Evolutionary conservation across 106 monocot species (phyloP), one percentile per base, ranked within the genome.

Genomic region (Narthecium ossifragum): DNA sequence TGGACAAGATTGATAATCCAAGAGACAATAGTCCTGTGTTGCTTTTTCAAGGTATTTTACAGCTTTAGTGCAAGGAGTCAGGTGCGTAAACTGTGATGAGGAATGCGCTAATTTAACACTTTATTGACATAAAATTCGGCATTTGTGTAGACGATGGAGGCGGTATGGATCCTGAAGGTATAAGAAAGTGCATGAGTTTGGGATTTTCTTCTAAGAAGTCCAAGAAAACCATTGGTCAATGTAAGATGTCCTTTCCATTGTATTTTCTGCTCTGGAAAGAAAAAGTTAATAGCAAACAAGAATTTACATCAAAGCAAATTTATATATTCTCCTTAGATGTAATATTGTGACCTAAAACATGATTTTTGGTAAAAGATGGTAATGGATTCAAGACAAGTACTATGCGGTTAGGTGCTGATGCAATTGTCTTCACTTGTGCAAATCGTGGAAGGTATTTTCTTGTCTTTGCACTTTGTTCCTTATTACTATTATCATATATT

Each of bases 331-430:
- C n/a, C n/a, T n/a, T n/a, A n/a, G n/a, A n/a, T n/a, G n/a, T n/a
- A n/a, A n/a, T n/a, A n/a, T n/a, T n/a, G n/a, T n/a, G n/a, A n/a
- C n/a, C n/a, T n/a, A n/a, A n/a, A n/a, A n/a, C n/a, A n/a, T n/a
- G n/a, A n/a, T n/a, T n/a, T n/a, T n/a, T n/a, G n/a, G n/a, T n/a
- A n/a, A 8, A 40, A 80, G 80, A 88, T 79, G 88, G 88, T 40
- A 88, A 88, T 71, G 88, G 88, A 7, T 88, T 88, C 73, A 88
- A 88, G 72, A 88, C 88, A 24, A 88, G 88, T 41, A 88, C 88
- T 14, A 88, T 88, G 88, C 75, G 88, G 34, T 67, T 88, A 53
- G 88, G 88, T 49, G 82, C 82, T 54, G 88, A 88, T 76, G 88
- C 73, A 63, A 76, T 88, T 70, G 78, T 88, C 18, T 83, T 88